Percentiles rank a stretch among this genome's conserved stretches.
phyloP scores from a whole-genome alignment of 2,329 filamentous ascomycete genomes.

The Decorospora gaudefroyi region DNA sequence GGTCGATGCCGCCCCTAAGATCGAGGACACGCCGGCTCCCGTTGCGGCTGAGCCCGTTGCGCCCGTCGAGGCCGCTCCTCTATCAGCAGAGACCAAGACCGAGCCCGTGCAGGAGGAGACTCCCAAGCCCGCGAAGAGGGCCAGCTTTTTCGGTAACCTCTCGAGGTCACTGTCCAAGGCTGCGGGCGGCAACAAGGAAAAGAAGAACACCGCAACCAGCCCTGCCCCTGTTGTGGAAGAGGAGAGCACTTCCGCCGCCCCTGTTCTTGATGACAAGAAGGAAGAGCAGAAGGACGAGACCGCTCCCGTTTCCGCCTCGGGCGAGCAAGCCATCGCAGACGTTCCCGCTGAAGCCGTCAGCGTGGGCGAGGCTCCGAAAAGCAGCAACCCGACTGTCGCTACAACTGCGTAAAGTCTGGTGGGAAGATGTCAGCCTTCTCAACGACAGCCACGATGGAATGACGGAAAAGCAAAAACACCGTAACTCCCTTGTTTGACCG shows the following conservation, averaged over 20 bases:
- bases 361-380: slow-evolving; percentile 49
- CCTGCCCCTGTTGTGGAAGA: slow-evolving; percentile 42
- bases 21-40: slow-evolving; percentile 41
- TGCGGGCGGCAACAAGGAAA: slow-evolving; percentile 44
- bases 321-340: slow-evolving; percentile 45
- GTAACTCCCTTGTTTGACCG: slow-evolving; percentile 48
- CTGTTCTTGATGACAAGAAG: slow-evolving; percentile 30
- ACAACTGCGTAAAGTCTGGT: slow-evolving; percentile 52
- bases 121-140: slow-evolving; percentile 75
- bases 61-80: slow-evolving; percentile 31
- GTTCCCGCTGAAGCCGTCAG: slow-evolving; percentile 47
- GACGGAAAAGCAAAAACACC: slow-evolving; percentile 51
- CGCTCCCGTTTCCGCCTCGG: slow-evolving; percentile 26
- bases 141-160: slow-evolving; percentile 79
- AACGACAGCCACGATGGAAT: slow-evolving; percentile 51
- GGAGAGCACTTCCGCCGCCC: slow-evolving; percentile 36
- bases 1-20: slow-evolving; percentile 46
- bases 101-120: slow-evolving; percentile 49
- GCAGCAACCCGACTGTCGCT: slow-evolving; percentile 45
- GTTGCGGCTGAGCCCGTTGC: slow-evolving; percentile 8
- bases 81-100: slow-evolving; percentile 51
- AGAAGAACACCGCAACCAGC: slow-evolving; percentile 37
- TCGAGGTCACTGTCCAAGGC: slow-evolving; percentile 53
- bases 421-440: slow-evolving; percentile 46
- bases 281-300: slow-evolving; percentile 37